Conservation (phyloP, 371 early-diverging fungal species). For the Mortierella sp. region DNA sequence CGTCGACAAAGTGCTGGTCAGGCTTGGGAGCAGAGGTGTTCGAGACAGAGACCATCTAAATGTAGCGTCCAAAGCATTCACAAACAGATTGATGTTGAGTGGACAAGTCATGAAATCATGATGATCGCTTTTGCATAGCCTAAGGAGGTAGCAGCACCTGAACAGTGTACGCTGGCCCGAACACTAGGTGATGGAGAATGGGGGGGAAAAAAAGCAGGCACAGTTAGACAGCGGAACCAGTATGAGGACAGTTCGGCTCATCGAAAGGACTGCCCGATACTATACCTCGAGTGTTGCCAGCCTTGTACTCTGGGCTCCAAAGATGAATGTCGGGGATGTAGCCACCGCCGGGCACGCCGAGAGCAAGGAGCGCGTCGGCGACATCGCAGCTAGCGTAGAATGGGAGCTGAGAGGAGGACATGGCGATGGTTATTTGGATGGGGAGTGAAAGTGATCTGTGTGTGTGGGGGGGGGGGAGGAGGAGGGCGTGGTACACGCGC, state of each 20-base stretch:
- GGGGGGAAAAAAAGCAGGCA: neutral
- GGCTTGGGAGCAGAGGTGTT: slow-evolving; percentile 35
- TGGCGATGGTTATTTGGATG: too few species aligned
- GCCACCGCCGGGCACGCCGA: slow-evolving; percentile 69
- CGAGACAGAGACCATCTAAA: slow-evolving; percentile 43
- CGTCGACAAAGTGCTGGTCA: slow-evolving; percentile 61
- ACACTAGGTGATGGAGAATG: slow-evolving; percentile 41
- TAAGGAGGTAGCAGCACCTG: slow-evolving; percentile 56
- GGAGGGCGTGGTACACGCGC: too few species aligned
- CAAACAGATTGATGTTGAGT: neutral
- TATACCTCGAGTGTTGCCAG: slow-evolving; percentile 58
- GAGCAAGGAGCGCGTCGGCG: slow-evolving; percentile 78
- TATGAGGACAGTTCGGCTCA: too few species aligned
- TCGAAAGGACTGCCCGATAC: neutral
- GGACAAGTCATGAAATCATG: neutral
- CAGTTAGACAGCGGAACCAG: neutral
- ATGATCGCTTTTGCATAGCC: neutral
- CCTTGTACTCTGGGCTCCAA: slow-evolving; percentile 71
- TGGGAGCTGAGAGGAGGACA: slow-evolving; percentile 20
- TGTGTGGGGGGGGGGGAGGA: too few species aligned
- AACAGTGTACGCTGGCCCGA: slow-evolving; percentile 84
- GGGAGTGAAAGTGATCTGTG: too few species aligned
- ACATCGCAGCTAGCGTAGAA: slow-evolving; percentile 59
- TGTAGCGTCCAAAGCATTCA: too few species aligned
- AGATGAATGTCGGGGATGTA: slow-evolving; percentile 76